phyloP scores from a whole-genome alignment of 371 early-diverging fungal genomes.

The Lichtheimia corymbifera region DNA sequence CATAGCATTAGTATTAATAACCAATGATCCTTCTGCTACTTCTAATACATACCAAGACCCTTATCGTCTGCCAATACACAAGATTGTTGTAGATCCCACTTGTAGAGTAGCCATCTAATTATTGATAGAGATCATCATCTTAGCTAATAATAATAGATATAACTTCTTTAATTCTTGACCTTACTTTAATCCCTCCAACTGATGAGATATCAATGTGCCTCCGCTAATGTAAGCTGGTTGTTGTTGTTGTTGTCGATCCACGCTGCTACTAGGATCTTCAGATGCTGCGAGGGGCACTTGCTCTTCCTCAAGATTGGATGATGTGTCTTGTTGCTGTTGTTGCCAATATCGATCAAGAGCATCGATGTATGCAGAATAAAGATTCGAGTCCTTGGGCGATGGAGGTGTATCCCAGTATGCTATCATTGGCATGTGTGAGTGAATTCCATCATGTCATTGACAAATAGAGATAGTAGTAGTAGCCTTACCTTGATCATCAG shows the following conservation, averaged over 20 bases:
- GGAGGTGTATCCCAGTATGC: conserved; percentile 42
- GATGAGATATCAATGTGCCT: conserved; percentile 79
- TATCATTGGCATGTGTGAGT: neutral
- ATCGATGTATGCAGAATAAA: conserved; percentile 39
- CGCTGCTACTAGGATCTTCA: conserved; percentile 28
- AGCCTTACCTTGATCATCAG: conserved; percentile 48
- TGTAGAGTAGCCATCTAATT: conserved; percentile 71
- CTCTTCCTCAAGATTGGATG: conserved; percentile 37
- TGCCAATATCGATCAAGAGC: conserved; percentile 34
- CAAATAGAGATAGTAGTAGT: neutral
- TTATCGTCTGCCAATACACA: conserved; percentile 94
- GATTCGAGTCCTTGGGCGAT: conserved; percentile 15
- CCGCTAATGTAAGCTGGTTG: conserved; percentile 69
- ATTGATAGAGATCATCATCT: neutral
- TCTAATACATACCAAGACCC: conserved; percentile 75
- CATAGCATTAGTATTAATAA: neutral
- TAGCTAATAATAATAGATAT: neutral
- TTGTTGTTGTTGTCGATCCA: conserved; percentile 37
- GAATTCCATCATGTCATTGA: neutral
- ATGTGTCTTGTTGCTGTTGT: conserved; percentile 33
- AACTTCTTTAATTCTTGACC: neutral
- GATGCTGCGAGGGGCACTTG: conserved; percentile 16
- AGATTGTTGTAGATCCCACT: conserved; percentile 60
- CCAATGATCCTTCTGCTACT: conserved; percentile 44
- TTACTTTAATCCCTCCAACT: conserved; percentile 85